A percentile compares a stretch with the other conserved stretches of the same genome.
Evolutionary conservation across 2,329 filamentous ascomycete genomes (phyloP).

Genomic region (Colletotrichum theobromicola): DNA sequence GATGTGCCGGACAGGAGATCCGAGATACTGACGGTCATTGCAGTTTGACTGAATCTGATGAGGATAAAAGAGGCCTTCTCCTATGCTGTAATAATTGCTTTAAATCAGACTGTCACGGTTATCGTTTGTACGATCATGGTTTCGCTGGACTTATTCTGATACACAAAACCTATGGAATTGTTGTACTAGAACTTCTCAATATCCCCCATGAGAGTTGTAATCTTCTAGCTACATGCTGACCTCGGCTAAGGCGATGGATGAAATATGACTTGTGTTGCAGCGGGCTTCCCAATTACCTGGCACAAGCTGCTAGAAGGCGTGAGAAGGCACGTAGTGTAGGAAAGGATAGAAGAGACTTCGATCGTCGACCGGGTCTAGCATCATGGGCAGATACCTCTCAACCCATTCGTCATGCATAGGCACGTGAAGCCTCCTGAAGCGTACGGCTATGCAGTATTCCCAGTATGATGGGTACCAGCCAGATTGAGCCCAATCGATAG

Average conservation of each 20-base stretch:
- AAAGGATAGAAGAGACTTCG: accelerated
- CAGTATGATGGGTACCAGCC: background rate
- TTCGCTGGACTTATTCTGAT: too few relatives aligned
- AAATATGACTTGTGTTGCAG: background rate
- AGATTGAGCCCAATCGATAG: background rate
- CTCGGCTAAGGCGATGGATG: background rate
- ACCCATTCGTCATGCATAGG: background rate
- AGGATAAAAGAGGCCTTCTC: too few relatives aligned
- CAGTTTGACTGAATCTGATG: too few relatives aligned
- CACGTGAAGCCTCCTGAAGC: background rate
- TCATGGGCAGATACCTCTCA: background rate
- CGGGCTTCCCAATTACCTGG: background rate
- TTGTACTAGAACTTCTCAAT: too few relatives aligned
- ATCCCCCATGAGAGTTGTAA: background rate
- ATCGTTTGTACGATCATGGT: too few relatives aligned
- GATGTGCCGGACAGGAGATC: too few relatives aligned
- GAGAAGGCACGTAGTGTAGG: background rate
- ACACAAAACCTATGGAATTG: background rate
- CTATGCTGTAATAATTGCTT: too few relatives aligned
- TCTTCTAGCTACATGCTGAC: background rate
- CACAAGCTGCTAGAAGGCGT: background rate
- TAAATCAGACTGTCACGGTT: too few relatives aligned
- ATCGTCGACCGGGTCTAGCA: background rate
- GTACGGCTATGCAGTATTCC: background rate
- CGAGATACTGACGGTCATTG: too few relatives aligned